phyloP scores from a whole-genome alignment of 208 protist species.

The Trypanosomatidae sp. region DNA sequence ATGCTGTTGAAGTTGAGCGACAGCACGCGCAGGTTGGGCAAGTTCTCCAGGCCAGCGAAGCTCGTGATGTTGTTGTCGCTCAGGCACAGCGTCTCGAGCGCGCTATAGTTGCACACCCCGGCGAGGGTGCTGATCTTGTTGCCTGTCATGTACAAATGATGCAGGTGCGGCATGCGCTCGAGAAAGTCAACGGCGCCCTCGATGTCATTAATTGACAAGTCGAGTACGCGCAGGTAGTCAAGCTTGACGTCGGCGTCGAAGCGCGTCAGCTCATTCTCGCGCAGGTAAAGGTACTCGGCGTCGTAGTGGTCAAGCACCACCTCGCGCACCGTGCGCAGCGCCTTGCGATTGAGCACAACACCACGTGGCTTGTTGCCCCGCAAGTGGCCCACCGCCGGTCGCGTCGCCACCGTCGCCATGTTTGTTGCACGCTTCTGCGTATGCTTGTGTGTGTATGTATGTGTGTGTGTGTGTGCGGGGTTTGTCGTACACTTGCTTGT shows the following conservation, averaged over 20 bases:
- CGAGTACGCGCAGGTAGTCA: constrained; percentile 78
- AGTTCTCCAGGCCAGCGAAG: constrained; percentile 79
- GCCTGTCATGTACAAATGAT: constrained; percentile 87
- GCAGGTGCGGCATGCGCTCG: constrained; percentile 52
- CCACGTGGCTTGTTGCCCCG: constrained; percentile 50
- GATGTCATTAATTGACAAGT: constrained; percentile 90
- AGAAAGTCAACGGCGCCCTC: constrained; percentile 76
- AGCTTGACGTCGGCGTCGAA: constrained; percentile 78
- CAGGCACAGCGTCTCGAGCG: constrained; percentile 84
- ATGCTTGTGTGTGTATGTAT: too few relatives aligned
- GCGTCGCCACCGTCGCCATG: too few relatives aligned
- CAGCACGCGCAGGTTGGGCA: constrained; percentile 83
- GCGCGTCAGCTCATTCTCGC: constrained; percentile 81
- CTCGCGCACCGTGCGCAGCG: constrained; percentile 66
- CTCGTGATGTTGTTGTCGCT: constrained; percentile 86
- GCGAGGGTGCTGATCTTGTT: constrained; percentile 85
- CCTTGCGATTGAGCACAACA: constrained; percentile 72
- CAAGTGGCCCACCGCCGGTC: constrained; percentile 28
- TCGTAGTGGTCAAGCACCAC: constrained; percentile 60
- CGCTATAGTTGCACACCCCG: constrained; percentile 61
- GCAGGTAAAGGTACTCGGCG: constrained; percentile 86
- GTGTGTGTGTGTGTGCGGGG: too few relatives aligned
- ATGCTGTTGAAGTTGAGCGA: constrained; percentile 91
- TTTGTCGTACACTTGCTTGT: too few relatives aligned
- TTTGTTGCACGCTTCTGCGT: too few relatives aligned